A percentile compares a stretch with the other conserved stretches of the same genome.
phyloP scores from a whole-genome alignment of 2,329 filamentous ascomycete genomes.

The Pseudogymnoascus sp. region DNA sequence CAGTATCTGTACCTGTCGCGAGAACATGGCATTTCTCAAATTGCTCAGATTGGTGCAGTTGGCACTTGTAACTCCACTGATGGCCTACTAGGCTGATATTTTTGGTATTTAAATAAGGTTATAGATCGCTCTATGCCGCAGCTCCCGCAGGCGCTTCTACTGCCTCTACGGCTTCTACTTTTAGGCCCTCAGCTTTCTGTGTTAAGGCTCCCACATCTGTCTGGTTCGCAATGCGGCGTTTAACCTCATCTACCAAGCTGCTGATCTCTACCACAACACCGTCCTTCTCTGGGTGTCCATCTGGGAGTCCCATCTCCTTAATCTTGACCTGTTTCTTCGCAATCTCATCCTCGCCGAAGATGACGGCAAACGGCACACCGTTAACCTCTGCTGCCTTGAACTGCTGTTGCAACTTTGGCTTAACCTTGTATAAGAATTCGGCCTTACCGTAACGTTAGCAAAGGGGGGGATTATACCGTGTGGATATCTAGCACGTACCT shows the following conservation, averaged over 20 bases:
- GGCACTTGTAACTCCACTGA: not conserved
- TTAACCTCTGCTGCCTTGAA: conserved; percentile 83
- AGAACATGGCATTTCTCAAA: not conserved
- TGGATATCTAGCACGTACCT: conserved; percentile 40
- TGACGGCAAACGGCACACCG: conserved; percentile 77
- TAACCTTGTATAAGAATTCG: conserved; percentile 83
- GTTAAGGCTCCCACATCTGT: conserved; percentile 25
- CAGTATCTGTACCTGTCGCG: not conserved
- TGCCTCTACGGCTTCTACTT: conserved; percentile 13
- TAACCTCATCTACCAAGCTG: conserved; percentile 58
- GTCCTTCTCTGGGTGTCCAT: conserved; percentile 85
- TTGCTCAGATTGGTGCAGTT: not conserved
- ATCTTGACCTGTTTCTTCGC: conserved; percentile 76
- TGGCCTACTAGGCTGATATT: not conserved
- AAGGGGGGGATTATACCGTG: not conserved
- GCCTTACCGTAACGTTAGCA: conserved; percentile 40
- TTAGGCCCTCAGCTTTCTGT: conserved; percentile 24
- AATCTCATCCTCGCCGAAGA: conserved; percentile 86
- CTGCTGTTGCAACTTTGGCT: conserved; percentile 80
- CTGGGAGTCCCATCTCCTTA: conserved; percentile 72
- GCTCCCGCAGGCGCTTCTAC: not conserved
- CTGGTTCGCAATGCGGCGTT: conserved; percentile 37
- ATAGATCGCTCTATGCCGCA: not conserved
- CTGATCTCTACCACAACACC: conserved; percentile 65
- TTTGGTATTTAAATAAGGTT: not conserved